Base-by-base conservation (phyloP, 129 eudicot genomes). In the Smallanthus sonchifolius region DNA sequence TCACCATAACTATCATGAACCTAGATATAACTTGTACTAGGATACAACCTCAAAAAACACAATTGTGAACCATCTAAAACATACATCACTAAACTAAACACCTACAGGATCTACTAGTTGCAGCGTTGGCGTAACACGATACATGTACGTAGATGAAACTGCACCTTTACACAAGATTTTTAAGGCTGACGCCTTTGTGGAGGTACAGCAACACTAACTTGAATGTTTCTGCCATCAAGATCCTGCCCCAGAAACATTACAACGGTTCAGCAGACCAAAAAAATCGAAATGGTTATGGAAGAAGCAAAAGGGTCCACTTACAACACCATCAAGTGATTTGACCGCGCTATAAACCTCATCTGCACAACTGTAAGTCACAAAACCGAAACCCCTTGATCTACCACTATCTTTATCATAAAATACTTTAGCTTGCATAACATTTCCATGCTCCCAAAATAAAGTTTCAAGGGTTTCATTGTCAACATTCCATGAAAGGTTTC, bases 361-460 rank as follows among this genome's bases (percentile, higher is more conserved):
- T 35, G 95, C 63, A 40, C 86, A 80, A 77, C 90, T 75, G 36
- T 72, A 87, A 14, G 98, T 89, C 65, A 92, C 98, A 77, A 92
- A 92, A 14, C 98, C 98, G 28, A 92, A 92, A 51, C 98, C 98
- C 79, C 90, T 84, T 72, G 98, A 92, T 71, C 89, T 86, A 61
- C 98, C 95, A 79, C 90, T 89, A 11, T 89, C 86, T 76, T 92
- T 87, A 83, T 92, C 98, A 30, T 86, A 86, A 42, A 82, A 89
- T 2, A 92, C 98, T 80, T 77, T 87, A 35, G 96, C 96, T 35
- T 92, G 93, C 86, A 75, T 45, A 39, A 92, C 98, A 56, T 84
- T 81, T 42, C 96, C 96, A 62, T 86, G 92, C 68, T 89, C 96
- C 68, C 92, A 79, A 65, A 92, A 92, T 75, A 89, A 73, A 52